Percentiles rank a stretch among this genome's conserved stretches.
phyloP scores from a whole-genome alignment of 2,329 filamentous ascomycete genomes.

The Malbranchea zuffiana region DNA sequence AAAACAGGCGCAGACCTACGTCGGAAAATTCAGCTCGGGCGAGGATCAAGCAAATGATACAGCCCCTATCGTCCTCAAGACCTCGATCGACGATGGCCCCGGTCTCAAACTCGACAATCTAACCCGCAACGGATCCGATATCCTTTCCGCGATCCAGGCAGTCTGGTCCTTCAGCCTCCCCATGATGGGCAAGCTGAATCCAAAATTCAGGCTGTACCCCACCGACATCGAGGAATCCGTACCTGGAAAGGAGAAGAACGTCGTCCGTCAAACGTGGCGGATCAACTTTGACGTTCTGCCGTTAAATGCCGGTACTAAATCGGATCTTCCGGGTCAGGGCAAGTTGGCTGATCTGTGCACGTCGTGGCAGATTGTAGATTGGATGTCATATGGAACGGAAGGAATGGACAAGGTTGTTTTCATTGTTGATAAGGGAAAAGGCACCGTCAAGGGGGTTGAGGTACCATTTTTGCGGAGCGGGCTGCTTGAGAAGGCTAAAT shows the following conservation, averaged over 20 bases:
- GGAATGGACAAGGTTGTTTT: slow-evolving; percentile 27
- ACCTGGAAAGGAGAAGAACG: slow-evolving; percentile 1
- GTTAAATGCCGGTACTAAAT: slow-evolving; percentile 14
- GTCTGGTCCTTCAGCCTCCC: slow-evolving; percentile 12
- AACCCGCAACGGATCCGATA: slow-evolving; percentile 14
- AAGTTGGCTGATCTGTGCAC: slow-evolving; percentile 20
- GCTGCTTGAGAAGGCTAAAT: not conserved
- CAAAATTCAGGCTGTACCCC: slow-evolving; percentile 15
- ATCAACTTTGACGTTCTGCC: slow-evolving; percentile 18
- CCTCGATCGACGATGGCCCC: slow-evolving; percentile 12
- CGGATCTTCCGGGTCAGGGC: slow-evolving; percentile 22
- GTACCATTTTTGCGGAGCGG: slow-evolving; percentile 26
- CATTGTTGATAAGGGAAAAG: slow-evolving; percentile 17
- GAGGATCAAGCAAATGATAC: not conserved
- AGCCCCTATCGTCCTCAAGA: slow-evolving; percentile 5
- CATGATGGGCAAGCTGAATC: slow-evolving; percentile 14
- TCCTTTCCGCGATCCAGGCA: slow-evolving; percentile 13
- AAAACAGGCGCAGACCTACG: slow-evolving; percentile 17
- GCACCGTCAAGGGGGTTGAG: slow-evolving; percentile 24
- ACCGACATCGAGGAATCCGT: slow-evolving; percentile 10
- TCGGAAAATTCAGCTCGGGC: slow-evolving; percentile 12
- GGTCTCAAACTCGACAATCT: slow-evolving; percentile 15
- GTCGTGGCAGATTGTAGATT: slow-evolving; percentile 27
- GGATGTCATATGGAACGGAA: slow-evolving; percentile 28
- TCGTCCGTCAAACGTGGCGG: slow-evolving; percentile 18